Conservation (phyloP, 2,329 filamentous ascomycete species). For the Aureobasidium sp. region DNA sequence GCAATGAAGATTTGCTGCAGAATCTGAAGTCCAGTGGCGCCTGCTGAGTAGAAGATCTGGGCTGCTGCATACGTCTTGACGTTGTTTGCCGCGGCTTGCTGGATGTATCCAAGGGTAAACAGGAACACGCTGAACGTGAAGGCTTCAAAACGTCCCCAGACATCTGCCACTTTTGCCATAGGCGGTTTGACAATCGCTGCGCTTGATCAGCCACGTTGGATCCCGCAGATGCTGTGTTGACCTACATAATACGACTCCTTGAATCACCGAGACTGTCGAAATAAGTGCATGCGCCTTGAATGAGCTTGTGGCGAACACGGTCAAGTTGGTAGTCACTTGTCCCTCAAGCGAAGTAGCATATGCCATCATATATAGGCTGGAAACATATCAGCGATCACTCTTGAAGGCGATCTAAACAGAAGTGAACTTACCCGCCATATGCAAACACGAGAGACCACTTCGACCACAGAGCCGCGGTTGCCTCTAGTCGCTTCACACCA, state of each 20-base stretch:
- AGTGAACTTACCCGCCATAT: constrained; percentile 33
- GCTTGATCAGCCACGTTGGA: neutral
- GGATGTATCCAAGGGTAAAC: constrained; percentile 51
- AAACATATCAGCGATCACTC: neutral
- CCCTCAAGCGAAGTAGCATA: constrained; percentile 61
- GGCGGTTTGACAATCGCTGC: constrained; percentile 53
- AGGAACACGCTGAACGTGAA: constrained; percentile 49
- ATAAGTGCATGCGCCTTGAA: constrained; percentile 59
- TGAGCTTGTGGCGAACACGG: constrained; percentile 58
- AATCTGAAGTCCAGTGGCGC: constrained; percentile 53
- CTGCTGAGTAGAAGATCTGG: constrained; percentile 56
- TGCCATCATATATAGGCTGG: constrained; percentile 48
- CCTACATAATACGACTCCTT: constrained; percentile 56
- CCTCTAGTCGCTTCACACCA: constrained; percentile 44
- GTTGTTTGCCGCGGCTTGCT: constrained; percentile 49
- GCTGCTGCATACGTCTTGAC: constrained; percentile 49
- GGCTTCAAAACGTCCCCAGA: constrained; percentile 55
- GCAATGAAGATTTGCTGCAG: constrained; percentile 59
- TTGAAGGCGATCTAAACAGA: neutral
- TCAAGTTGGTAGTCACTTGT: constrained; percentile 55
- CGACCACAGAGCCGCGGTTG: constrained; percentile 44
- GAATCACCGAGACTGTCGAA: constrained; percentile 57
- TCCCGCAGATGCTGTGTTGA: neutral
- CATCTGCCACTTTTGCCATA: constrained; percentile 55
- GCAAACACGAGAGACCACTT: constrained; percentile 39